Conservation (phyloP, 2,329 filamentous ascomycete genomes). For the Neofusicoccum parvum region DNA sequence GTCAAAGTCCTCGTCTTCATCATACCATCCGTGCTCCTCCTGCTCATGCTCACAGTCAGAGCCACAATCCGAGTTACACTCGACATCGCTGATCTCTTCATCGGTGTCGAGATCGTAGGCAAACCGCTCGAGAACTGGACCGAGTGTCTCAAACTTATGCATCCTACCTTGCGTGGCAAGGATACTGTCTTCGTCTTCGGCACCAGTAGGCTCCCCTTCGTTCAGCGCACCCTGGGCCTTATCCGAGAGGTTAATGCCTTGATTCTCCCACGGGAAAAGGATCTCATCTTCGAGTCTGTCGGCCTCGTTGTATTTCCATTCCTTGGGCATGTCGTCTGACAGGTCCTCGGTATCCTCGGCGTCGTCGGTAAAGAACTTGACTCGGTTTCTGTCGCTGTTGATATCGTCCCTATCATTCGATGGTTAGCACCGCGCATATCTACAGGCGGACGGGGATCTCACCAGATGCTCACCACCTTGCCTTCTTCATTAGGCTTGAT, state of each 20-base stretch:
- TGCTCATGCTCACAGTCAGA: not conserved
- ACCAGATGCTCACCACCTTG: constrained; percentile 34
- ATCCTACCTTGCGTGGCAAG: constrained; percentile 4
- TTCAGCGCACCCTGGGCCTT: not conserved
- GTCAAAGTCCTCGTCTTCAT: not conserved
- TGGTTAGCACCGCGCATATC: constrained; percentile 25
- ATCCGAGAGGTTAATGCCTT: not conserved
- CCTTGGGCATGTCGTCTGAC: constrained; percentile 29
- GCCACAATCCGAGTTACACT: not conserved
- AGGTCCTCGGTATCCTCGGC: constrained; percentile 18
- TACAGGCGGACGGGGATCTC: too few relatives aligned
- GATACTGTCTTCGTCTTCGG: not conserved
- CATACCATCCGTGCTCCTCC: not conserved
- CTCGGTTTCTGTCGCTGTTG: constrained; percentile 27
- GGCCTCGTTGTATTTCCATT: constrained; percentile 40
- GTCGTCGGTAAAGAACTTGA: not conserved
- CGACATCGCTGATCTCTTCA: constrained; percentile 30
- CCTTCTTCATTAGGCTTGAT: constrained; percentile 38
- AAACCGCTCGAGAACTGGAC: constrained; percentile 24
- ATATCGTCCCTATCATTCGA: constrained; percentile 29
- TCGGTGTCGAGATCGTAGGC: constrained; percentile 30
- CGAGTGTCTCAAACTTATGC: constrained; percentile 25
- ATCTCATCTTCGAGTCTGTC: constrained; percentile 46
- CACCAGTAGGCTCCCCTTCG: not conserved
- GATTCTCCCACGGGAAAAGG: constrained; percentile 43